Conservation (phyloP, 441 rosid species). For the Pelargonium hybrid region DNA sequence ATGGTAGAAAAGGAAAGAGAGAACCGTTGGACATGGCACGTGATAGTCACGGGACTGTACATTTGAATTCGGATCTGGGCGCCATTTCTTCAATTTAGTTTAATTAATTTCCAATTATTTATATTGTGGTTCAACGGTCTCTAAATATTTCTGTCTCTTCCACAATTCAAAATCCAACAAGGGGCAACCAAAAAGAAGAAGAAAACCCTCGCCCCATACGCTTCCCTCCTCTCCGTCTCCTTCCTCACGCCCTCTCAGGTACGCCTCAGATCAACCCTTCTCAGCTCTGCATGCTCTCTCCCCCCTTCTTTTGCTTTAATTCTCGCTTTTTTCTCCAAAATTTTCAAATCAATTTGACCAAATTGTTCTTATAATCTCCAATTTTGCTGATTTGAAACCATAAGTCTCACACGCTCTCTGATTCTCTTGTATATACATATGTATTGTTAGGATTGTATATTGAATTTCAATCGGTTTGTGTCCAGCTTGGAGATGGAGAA, state of each 20-base stretch:
- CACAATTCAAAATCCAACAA: not conserved
- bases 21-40: constrained; percentile 1
- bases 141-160: constrained; percentile 1
- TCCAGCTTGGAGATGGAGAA: constrained; percentile 40
- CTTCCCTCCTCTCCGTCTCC: constrained; percentile 1
- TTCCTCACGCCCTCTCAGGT: constrained; percentile 3
- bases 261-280: not conserved
- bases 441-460: not conserved
- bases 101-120: not conserved
- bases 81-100: not conserved
- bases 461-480: not conserved
- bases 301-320: not conserved
- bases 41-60: constrained; percentile 1
- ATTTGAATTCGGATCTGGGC: constrained; percentile 7
- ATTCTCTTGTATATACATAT: not conserved
- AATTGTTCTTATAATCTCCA: not conserved
- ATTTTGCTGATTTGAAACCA: not conserved
- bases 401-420: not conserved
- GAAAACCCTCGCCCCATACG: not conserved
- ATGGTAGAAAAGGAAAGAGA: not conserved
- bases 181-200: too few species aligned
- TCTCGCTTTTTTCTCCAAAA: not conserved
- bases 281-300: not conserved
- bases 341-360: not conserved
- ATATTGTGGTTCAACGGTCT: not conserved